Percentiles rank a stretch among this genome's conserved stretches.
phyloP scores from a whole-genome alignment of 2,329 filamentous ascomycete genomes.

The Alternaria ethzedia region DNA sequence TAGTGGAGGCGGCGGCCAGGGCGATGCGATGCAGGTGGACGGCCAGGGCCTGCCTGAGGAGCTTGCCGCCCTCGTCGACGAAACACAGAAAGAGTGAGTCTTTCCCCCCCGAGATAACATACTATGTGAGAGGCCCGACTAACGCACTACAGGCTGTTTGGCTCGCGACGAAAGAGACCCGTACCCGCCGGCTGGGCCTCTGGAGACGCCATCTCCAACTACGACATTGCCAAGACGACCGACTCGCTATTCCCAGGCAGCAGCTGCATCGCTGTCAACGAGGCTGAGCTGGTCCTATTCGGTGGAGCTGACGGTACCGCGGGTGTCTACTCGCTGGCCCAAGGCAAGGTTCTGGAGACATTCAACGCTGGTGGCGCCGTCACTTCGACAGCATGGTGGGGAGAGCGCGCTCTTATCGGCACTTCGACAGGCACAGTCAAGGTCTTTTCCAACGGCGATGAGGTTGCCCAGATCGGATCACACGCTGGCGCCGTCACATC shows the following conservation, averaged over 20 bases:
- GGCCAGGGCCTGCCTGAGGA: slow-evolving; percentile 75
- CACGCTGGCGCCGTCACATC: slow-evolving; percentile 83
- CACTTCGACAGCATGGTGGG: slow-evolving; percentile 70
- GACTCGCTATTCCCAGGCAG: slow-evolving; percentile 67
- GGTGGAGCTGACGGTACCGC: slow-evolving; percentile 77
- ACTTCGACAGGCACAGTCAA: slow-evolving; percentile 80
- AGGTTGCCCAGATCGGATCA: slow-evolving; percentile 73
- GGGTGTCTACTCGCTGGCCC: slow-evolving; percentile 78
- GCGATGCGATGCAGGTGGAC: slow-evolving; percentile 94
- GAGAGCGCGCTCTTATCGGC: slow-evolving; percentile 72
- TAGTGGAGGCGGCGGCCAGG: slow-evolving; percentile 58
- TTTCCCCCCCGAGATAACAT: neutral
- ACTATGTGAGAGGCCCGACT: slow-evolving; percentile 14
- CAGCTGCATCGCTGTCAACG: slow-evolving; percentile 64
- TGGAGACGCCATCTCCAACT: slow-evolving; percentile 70
- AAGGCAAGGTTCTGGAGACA: slow-evolving; percentile 75
- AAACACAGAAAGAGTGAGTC: slow-evolving; percentile 77
- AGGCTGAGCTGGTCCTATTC: slow-evolving; percentile 70
- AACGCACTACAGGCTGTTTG: slow-evolving; percentile 70
- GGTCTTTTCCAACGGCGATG: slow-evolving; percentile 74
- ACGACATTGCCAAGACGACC: slow-evolving; percentile 60
- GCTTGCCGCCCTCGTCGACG: slow-evolving; percentile 75
- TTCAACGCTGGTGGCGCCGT: slow-evolving; percentile 70
- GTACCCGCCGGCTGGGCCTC: slow-evolving; percentile 86
- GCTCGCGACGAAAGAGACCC: slow-evolving; percentile 86